phyloP scores from a whole-genome alignment of 495 filamentous ascomycete species.

The Aspergillus hancockii region DNA sequence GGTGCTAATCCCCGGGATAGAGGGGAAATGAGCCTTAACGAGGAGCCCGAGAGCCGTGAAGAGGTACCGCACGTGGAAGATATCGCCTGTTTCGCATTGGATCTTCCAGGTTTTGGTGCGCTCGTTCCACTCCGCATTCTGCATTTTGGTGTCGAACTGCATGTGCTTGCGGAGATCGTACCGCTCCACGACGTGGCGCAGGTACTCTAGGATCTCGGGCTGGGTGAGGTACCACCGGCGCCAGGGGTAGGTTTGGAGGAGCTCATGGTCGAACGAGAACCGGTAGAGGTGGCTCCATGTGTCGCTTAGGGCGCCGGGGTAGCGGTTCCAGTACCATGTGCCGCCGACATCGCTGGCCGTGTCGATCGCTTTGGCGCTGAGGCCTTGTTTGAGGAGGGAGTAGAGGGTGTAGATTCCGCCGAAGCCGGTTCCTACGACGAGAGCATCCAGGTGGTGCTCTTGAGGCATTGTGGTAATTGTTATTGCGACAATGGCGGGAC shows the following conservation, averaged over 20 bases:
- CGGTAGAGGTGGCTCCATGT: slow-evolving; percentile 23
- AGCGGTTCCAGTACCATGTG: slow-evolving; percentile 43
- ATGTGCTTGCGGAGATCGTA: slow-evolving; percentile 27
- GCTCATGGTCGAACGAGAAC: slow-evolving; percentile 28
- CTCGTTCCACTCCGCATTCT: slow-evolving; percentile 23
- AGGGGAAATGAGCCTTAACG: slow-evolving; percentile 29
- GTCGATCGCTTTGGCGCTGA: slow-evolving; percentile 46
- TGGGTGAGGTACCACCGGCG: slow-evolving; percentile 16
- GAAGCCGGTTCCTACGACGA: slow-evolving; percentile 57
- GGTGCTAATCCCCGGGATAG: slow-evolving; percentile 16
- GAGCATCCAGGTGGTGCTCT: slow-evolving; percentile 41
- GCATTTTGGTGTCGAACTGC: slow-evolving; percentile 23
- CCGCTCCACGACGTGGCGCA: slow-evolving; percentile 19
- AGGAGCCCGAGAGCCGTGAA: slow-evolving; percentile 21
- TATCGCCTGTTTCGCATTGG: slow-evolving; percentile 3
- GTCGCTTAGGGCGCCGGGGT: slow-evolving; percentile 27
- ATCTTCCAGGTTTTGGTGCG: slow-evolving; percentile 14
- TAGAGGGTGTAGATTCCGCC: slow-evolving; percentile 40
- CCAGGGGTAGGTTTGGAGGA: slow-evolving; percentile 23
- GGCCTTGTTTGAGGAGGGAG: slow-evolving; percentile 34
- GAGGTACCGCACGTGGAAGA: slow-evolving; percentile 17
- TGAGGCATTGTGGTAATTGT: slow-evolving; percentile 5
- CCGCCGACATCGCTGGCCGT: slow-evolving; percentile 48
- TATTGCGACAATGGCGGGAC: not conserved
- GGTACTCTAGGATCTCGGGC: slow-evolving; percentile 28